Conservation (phyloP, 2,329 filamentous ascomycete species). For the Claviceps arundinis region DNA sequence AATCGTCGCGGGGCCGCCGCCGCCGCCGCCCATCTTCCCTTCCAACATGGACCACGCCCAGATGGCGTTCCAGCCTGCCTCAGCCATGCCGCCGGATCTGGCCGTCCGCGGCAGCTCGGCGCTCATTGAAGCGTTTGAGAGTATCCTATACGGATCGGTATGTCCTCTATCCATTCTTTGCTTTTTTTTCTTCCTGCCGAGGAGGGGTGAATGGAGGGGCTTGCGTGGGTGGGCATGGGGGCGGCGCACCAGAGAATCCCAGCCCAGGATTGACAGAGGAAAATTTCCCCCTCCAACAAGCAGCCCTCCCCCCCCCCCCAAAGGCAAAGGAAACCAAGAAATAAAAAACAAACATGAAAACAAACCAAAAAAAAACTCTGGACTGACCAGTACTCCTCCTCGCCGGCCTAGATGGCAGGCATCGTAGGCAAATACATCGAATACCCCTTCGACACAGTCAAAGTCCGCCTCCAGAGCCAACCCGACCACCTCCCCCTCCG, state of each 20-base stretch:
- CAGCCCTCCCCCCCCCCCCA: no score
- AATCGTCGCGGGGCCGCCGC: not conserved
- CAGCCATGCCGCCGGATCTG: constrained; percentile 12
- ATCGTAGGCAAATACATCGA: constrained; percentile 92
- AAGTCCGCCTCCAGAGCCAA: constrained; percentile 94
- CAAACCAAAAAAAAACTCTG: not conserved
- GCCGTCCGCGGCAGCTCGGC: constrained; percentile 25
- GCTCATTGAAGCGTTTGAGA: constrained; percentile 60
- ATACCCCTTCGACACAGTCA: constrained; percentile 97
- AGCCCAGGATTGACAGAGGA: no score
- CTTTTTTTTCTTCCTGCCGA: not conserved
- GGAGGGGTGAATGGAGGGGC: no score
- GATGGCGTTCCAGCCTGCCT: constrained; percentile 15
- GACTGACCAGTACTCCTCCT: not conserved
- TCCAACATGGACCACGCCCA: constrained; percentile 18
- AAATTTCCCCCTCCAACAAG: no score
- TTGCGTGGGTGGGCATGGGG: no score
- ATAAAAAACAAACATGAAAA: no score
- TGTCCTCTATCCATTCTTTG: constrained; percentile 16
- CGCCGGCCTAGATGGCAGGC: constrained; percentile 51
- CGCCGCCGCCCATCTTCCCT: not conserved
- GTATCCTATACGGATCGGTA: constrained; percentile 79
- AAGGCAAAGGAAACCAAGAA: no score
- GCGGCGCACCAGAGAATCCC: no score
- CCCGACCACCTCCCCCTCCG: constrained; percentile 68